These are phyloP conservation scores for Triangularia setosa DNA, from an alignment of 2,329 filamentous ascomycete genomes.

Conservation along the genomic window DNA sequence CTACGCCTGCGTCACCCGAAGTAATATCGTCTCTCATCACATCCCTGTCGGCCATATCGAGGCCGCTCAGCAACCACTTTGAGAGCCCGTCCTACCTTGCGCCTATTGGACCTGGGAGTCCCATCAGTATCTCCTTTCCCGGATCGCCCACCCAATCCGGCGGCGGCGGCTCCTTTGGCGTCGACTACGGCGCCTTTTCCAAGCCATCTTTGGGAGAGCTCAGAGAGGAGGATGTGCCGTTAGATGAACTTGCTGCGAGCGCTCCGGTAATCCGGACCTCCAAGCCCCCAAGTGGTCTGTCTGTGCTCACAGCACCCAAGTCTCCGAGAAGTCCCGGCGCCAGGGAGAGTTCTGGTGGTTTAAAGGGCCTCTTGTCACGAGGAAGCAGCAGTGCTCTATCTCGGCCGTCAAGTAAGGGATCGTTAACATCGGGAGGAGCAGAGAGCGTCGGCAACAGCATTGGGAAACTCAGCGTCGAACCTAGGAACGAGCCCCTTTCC, in stretches of 20 bases:
- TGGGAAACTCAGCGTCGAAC: conserved; percentile 61
- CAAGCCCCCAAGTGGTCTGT: conserved; percentile 74
- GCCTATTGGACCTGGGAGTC: conserved; percentile 21
- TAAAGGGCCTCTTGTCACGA: conserved; percentile 57
- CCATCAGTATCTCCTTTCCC: conserved; percentile 34
- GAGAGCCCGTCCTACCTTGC: conserved; percentile 44
- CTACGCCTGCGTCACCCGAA: conserved; percentile 57
- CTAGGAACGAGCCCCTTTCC: conserved; percentile 38
- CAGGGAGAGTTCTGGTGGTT: conserved; percentile 35
- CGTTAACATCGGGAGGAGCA: conserved; percentile 54
- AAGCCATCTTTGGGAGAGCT: conserved; percentile 48
- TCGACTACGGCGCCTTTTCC: conserved; percentile 68
- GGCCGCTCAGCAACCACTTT: conserved; percentile 66
- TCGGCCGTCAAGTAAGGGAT: conserved; percentile 58
- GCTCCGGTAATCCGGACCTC: conserved; percentile 76
- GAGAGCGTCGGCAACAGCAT: conserved; percentile 65
- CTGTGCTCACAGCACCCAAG: conserved; percentile 62
- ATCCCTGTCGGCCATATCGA: conserved; percentile 63
- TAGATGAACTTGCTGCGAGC: conserved; percentile 58
- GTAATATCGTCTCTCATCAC: conserved; percentile 69
- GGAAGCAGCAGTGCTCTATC: conserved; percentile 41
- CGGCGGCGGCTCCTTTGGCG: conserved; percentile 55
- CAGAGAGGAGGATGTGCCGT: conserved; percentile 43
- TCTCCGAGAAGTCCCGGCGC: conserved; percentile 46
- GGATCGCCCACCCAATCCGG: conserved; percentile 31